Evolutionary conservation across 106 monocot genomes (phyloP).

Genomic region (Dioscorea dumetorum): DNA sequence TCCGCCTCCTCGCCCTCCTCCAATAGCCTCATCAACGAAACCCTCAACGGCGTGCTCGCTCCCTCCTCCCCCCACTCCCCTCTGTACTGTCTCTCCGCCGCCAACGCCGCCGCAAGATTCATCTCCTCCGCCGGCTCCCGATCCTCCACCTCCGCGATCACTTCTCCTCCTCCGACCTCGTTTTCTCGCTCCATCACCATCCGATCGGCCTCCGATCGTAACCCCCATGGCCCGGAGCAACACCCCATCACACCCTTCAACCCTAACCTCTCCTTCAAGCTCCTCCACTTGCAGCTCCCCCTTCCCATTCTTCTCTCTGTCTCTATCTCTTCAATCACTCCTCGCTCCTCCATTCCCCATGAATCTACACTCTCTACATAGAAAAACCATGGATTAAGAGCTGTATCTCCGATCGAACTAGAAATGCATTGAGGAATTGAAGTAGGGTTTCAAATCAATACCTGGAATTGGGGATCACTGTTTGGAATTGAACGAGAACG

Average conservation of each 20-base stretch:
- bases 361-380: too few relatives aligned
- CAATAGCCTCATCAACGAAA: background rate
- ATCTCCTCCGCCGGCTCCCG: background rate
- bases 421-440: too few relatives aligned
- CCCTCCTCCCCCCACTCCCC: background rate
- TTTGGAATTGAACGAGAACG: too few relatives aligned
- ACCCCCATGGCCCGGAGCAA: background rate
- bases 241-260: background rate
- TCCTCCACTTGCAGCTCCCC: background rate
- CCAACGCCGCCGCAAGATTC: constrained; percentile 3
- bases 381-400: too few relatives aligned
- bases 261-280: background rate
- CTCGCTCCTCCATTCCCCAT: too few relatives aligned
- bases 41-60: background rate
- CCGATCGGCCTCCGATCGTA: background rate
- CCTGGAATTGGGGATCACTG: too few relatives aligned
- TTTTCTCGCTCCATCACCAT: background rate
- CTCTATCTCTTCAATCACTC: too few relatives aligned
- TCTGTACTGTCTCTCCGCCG: background rate
- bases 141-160: background rate
- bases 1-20: background rate
- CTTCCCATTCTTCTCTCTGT: too few relatives aligned
- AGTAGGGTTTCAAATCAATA: too few relatives aligned
- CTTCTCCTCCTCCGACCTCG: background rate
- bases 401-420: too few relatives aligned